Evolutionary conservation across 768 basidiomycete species (phyloP).

Genomic region (Suillus ampliporus): DNA sequence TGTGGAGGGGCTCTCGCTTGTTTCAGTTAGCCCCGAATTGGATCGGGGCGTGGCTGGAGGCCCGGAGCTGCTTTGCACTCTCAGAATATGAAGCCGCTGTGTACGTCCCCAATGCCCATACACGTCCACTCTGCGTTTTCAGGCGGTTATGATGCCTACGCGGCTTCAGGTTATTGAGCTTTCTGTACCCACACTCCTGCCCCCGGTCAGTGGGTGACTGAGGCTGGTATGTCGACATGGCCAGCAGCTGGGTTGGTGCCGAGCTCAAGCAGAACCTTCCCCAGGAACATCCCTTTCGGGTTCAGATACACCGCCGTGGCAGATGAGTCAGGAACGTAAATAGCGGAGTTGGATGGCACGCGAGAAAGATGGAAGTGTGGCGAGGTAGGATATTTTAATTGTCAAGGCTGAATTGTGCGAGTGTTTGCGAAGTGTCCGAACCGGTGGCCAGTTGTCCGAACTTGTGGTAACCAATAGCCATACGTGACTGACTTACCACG

Average conservation of each 20-base stretch:
- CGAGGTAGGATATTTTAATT: no score
- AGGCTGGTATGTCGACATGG: conserved; percentile 93
- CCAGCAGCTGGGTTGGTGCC: conserved; percentile 74
- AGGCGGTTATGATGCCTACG: conserved; percentile 49
- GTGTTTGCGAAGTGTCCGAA: no score
- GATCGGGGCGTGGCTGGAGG: conserved; percentile 55
- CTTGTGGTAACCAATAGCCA: no score
- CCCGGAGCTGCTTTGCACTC: no score
- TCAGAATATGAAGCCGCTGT: no score
- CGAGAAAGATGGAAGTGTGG: conserved; percentile 96
- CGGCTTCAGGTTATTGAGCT: conserved; percentile 90
- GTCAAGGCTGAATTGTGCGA: no score
- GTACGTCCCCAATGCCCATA: no score
- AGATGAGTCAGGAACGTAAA: conserved; percentile 85
- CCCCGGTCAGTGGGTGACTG: no score
- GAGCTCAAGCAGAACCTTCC: conserved; percentile 64
- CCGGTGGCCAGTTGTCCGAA: no score
- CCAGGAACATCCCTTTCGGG: conserved; percentile 66
- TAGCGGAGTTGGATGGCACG: conserved; percentile 93
- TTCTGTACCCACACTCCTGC: conserved; percentile 68
- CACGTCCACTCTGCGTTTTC: no score
- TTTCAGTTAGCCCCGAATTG: conserved; percentile 77
- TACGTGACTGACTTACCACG: conserved; percentile 42
- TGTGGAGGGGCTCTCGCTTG: conserved; percentile 85
- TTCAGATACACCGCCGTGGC: conserved; percentile 75